Evolutionary conservation across 768 basidiomycete species (phyloP).

Genomic region (Russula griseocarnosa): DNA sequence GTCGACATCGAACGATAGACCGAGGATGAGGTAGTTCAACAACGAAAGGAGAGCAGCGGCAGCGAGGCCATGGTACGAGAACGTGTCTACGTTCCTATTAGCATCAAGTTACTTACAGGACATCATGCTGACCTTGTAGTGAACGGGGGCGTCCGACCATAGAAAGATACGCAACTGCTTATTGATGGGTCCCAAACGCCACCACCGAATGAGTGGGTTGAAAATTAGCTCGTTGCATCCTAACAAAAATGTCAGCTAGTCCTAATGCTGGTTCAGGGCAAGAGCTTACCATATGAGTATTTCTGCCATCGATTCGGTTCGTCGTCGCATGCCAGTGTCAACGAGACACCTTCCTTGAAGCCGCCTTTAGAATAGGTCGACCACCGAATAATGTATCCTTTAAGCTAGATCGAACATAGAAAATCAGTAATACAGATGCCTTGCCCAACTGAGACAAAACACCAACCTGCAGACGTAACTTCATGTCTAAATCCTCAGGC

Average conservation of each 20-base stretch:
- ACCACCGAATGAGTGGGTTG: slow-evolving; percentile 78
- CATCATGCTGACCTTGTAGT: slow-evolving; percentile 81
- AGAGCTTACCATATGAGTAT: slow-evolving; percentile 61
- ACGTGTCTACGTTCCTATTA: slow-evolving; percentile 36
- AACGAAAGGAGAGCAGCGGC: slow-evolving; percentile 58
- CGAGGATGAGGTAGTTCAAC: slow-evolving; percentile 68
- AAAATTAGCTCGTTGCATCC: slow-evolving; percentile 79
- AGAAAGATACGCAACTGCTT: slow-evolving; percentile 72
- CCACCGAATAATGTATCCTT: slow-evolving; percentile 78
- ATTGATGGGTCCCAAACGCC: slow-evolving; percentile 74
- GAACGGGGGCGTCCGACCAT: slow-evolving; percentile 72
- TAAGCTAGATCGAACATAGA: slow-evolving; percentile 30
- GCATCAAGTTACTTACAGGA: slow-evolving; percentile 47
- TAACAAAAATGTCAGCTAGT: slow-evolving; percentile 28
- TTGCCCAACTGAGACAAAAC: no score
- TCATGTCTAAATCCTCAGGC: slow-evolving; percentile 83
- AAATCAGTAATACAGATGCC: background rate
- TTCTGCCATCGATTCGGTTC: slow-evolving; percentile 94
- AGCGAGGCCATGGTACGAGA: slow-evolving; percentile 59
- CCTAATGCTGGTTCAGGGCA: background rate
- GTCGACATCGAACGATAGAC: slow-evolving; percentile 56
- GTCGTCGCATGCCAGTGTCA: slow-evolving; percentile 86
- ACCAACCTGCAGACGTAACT: slow-evolving; percentile 51
- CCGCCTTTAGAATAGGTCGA: slow-evolving; percentile 80
- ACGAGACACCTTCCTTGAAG: slow-evolving; percentile 88